phyloP scores from a whole-genome alignment of 208 protist species.

The Trypanosoma cruzi region DNA sequence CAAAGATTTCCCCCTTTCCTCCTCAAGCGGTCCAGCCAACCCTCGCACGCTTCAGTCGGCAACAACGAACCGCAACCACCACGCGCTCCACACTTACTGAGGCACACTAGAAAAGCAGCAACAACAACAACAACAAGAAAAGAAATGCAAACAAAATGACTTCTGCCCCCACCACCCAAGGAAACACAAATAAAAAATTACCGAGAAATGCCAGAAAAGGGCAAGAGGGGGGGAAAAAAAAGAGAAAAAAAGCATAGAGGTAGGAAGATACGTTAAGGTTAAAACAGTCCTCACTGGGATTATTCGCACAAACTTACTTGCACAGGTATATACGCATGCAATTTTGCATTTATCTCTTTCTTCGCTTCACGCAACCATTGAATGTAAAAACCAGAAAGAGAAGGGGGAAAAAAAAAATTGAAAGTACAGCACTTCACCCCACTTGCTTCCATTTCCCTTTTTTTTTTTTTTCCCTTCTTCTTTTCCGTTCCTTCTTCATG shows the following conservation, averaged over 20 bases:
- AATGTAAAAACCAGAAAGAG: not conserved
- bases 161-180: no score
- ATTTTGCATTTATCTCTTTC: not conserved
- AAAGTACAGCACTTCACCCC: not conserved
- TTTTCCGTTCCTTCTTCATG: not conserved
- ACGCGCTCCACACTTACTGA: not conserved
- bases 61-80: not conserved
- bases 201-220: not conserved
- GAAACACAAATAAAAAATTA: not conserved
- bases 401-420: slow-evolving; percentile 4
- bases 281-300: not conserved
- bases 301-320: slow-evolving; percentile 2
- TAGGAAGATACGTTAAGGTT: not conserved
- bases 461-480: not conserved
- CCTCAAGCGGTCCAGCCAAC: no score
- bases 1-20: no score
- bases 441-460: not conserved
- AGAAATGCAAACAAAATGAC: no score
- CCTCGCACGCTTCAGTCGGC: not conserved
- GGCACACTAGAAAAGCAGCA: not conserved
- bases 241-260: slow-evolving; percentile 7
- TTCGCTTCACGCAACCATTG: not conserved
- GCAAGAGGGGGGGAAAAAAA: slow-evolving; percentile 8
- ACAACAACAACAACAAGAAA: no score
- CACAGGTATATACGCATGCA: slow-evolving; percentile 18